Conservation (phyloP, 176 grass and related monocot genomes). For the Oryza longistaminata region DNA sequence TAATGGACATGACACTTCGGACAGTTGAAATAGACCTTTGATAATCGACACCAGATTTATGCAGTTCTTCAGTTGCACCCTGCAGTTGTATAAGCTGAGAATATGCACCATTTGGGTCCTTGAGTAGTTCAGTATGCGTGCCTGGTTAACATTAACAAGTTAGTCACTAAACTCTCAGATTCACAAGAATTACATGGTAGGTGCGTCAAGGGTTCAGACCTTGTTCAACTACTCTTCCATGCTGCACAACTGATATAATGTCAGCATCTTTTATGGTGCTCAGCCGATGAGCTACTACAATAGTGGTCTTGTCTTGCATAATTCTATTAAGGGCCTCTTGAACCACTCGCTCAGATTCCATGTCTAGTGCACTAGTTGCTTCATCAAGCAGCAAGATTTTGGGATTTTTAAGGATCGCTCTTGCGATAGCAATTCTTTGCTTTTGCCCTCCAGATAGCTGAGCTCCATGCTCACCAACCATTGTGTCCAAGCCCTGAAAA, state of each 20-base stretch:
- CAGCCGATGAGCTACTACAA: constrained; percentile 38
- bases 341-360: constrained; percentile 37
- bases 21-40: constrained; percentile 38
- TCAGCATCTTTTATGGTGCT: constrained; percentile 36
- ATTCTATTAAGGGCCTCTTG: constrained; percentile 32
- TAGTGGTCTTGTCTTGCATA: constrained; percentile 27
- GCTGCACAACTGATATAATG: constrained; percentile 35
- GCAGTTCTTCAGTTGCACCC: constrained; percentile 31
- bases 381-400: constrained; percentile 35
- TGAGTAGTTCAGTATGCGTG: constrained; percentile 41
- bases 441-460: constrained; percentile 48
- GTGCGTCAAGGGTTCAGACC: neutral
- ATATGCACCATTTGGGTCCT: constrained; percentile 21
- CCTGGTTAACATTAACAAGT: constrained; percentile 41
- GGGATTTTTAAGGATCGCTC: constrained; percentile 30
- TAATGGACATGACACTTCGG: constrained; percentile 7
- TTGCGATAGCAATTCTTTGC: constrained; percentile 36
- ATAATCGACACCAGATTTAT: neutral
- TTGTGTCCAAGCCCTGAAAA: constrained; percentile 19
- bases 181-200: neutral
- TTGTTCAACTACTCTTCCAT: constrained; percentile 32
- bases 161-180: neutral
- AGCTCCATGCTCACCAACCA: constrained; percentile 37
- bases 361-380: constrained; percentile 42
- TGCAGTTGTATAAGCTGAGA: constrained; percentile 4